These are phyloP conservation scores for Cordyceps fumosorosea DNA, from an alignment of 2,329 filamentous ascomycete genomes.

Conservation along the genomic window DNA sequence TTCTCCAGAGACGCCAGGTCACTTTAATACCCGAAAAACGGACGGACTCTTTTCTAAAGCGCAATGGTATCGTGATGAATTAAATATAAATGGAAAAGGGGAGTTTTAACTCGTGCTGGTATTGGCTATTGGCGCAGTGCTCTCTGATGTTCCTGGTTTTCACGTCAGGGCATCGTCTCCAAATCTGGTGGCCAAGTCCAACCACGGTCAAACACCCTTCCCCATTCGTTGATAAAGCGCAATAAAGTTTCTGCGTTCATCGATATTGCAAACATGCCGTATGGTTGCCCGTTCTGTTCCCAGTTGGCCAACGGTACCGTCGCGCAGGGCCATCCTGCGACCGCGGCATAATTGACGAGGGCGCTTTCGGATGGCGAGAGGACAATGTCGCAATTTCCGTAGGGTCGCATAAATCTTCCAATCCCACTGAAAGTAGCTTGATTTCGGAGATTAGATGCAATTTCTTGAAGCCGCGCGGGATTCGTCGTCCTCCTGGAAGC, in stretches of 20 bases:
- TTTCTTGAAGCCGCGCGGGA: background rate
- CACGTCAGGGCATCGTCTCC: slow-evolving; percentile 4
- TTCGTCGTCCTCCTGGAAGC: background rate
- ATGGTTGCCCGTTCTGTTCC: slow-evolving; percentile 7
- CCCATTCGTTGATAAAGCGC: background rate
- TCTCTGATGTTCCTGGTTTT: too few species aligned
- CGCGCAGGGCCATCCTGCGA: slow-evolving; percentile 5
- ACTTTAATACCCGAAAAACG: too few species aligned
- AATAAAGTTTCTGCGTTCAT: background rate
- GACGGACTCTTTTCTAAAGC: too few species aligned
- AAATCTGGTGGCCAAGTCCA: background rate
- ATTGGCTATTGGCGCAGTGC: too few species aligned
- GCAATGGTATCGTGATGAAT: too few species aligned
- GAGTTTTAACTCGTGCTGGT: too few species aligned
- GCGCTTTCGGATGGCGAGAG: slow-evolving; percentile 5
- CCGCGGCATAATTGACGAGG: background rate
- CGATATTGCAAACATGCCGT: slow-evolving; percentile 7
- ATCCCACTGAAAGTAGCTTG: background rate
- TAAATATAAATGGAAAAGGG: too few species aligned
- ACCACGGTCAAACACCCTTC: background rate
- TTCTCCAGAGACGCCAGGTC: too few species aligned
- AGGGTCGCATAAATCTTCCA: background rate
- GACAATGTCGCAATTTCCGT: background rate
- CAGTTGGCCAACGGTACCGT: background rate
- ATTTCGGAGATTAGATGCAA: background rate